These are phyloP conservation scores for Trichophyton benhamiae DNA, from an alignment of 2,329 filamentous ascomycete species.

Conservation along the genomic window DNA sequence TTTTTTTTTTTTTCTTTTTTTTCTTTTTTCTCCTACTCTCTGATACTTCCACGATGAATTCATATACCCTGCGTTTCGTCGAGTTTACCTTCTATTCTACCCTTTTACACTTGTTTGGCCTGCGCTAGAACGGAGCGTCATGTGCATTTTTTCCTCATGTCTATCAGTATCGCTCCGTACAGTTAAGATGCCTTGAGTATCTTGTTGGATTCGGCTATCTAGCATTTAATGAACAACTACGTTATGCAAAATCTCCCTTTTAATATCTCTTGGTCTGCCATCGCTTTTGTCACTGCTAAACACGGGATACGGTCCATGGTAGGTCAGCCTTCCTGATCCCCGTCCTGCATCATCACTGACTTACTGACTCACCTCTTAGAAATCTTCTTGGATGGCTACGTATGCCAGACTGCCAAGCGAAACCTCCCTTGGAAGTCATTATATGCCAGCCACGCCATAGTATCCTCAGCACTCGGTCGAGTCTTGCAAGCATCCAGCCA, in stretches of 20 bases:
- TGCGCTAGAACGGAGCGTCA: not conserved
- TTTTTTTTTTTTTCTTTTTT: not conserved
- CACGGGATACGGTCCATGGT: not conserved
- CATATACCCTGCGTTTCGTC: slow-evolving; percentile 2
- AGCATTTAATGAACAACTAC: slow-evolving; percentile 1
- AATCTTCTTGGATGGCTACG: too few species aligned
- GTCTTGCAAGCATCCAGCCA: not conserved
- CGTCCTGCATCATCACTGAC: not conserved
- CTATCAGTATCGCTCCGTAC: not conserved
- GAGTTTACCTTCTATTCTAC: not conserved
- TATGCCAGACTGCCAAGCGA: too few species aligned
- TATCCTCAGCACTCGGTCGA: not conserved
- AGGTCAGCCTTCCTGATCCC: not conserved
- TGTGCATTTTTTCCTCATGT: not conserved
- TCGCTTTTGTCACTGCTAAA: not conserved
- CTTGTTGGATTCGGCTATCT: slow-evolving; percentile 1
- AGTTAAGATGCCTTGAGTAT: slow-evolving; percentile 1
- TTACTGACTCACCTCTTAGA: too few species aligned
- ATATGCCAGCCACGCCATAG: not conserved
- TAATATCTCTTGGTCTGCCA: not conserved
- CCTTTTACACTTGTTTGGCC: not conserved
- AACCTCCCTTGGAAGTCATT: too few species aligned
- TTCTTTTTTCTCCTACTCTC: not conserved
- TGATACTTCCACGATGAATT: not conserved
- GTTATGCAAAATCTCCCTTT: not conserved